Conservation (phyloP, 2,329 filamentous ascomycete genomes). For the Thermomyces lanuginosus region DNA sequence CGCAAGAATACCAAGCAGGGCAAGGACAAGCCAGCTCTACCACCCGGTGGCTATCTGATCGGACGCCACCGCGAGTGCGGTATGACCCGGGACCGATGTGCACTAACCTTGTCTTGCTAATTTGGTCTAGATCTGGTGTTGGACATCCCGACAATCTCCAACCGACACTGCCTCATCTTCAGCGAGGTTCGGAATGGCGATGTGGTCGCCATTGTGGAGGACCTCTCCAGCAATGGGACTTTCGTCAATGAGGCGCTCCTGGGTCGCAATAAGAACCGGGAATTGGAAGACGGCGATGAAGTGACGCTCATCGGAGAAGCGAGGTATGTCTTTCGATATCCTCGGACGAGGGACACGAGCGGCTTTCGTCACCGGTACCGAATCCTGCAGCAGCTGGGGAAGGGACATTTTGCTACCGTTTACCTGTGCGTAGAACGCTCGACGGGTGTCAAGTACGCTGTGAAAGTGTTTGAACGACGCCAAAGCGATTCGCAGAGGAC, state of each 20-base stretch:
- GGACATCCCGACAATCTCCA: conserved; percentile 67
- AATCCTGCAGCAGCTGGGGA: conserved; percentile 69
- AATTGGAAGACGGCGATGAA: conserved; percentile 79
- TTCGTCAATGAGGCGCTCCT: conserved; percentile 87
- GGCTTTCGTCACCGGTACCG: conserved; percentile 76
- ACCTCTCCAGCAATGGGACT: conserved; percentile 89
- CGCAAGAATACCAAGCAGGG: conserved; percentile 27
- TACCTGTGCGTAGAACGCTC: conserved; percentile 79
- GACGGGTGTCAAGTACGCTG: conserved; percentile 67
- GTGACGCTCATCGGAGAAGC: conserved; percentile 73
- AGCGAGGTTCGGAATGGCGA: conserved; percentile 42
- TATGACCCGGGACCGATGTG: conserved; percentile 31
- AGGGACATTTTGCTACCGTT: conserved; percentile 89
- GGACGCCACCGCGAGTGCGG: conserved; percentile 88
- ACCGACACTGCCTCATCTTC: conserved; percentile 45
- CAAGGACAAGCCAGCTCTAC: conserved; percentile 40
- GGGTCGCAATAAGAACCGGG: conserved; percentile 78
- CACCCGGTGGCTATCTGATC: conserved; percentile 74
- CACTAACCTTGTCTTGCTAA: conserved; percentile 7
- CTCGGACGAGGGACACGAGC: conserved; percentile 54
- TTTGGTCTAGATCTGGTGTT: conserved; percentile 49
- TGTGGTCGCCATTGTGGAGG: conserved; percentile 61
- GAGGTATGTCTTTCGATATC: conserved; percentile 84
- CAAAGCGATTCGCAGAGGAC: conserved; percentile 66
- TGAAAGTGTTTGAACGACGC: conserved; percentile 86